Conservation (phyloP, 495 filamentous ascomycete species). For the Niebla homalea region DNA sequence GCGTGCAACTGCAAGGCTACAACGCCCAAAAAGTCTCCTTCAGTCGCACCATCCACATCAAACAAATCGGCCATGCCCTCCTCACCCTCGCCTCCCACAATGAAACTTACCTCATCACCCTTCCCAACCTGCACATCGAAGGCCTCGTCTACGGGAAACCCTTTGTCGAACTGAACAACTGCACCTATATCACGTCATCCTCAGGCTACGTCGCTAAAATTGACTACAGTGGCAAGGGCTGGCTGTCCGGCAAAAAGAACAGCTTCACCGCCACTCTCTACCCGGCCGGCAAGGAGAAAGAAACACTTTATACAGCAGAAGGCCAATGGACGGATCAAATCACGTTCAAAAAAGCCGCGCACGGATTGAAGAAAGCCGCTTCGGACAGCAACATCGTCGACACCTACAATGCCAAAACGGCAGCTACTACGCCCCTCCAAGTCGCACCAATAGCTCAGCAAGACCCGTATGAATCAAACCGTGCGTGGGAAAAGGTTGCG, state of each 20-base stretch:
- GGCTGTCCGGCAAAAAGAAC: slow-evolving; percentile 93
- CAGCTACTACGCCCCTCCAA: slow-evolving; percentile 51
- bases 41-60: slow-evolving; percentile 82
- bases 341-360: slow-evolving; percentile 44
- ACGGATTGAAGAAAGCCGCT: slow-evolving; percentile 46
- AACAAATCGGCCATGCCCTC: slow-evolving; percentile 91
- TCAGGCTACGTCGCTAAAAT: slow-evolving; percentile 85
- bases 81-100: slow-evolving; percentile 51
- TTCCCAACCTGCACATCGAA: slow-evolving; percentile 88
- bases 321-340: slow-evolving; percentile 88
- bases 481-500: slow-evolving; percentile 81
- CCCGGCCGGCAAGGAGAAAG: slow-evolving; percentile 65
- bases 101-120: slow-evolving; percentile 80
- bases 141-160: slow-evolving; percentile 82
- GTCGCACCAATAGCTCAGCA: slow-evolving; percentile 68
- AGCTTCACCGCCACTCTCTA: slow-evolving; percentile 67
- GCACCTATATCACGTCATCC: slow-evolving; percentile 69
- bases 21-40: slow-evolving; percentile 97
- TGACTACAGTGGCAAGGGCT: slow-evolving; percentile 84
- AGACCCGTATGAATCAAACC: slow-evolving; percentile 73
- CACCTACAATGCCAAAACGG: slow-evolving; percentile 49
- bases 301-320: slow-evolving; percentile 69
- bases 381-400: slow-evolving; percentile 39
- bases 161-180: slow-evolving; percentile 77
- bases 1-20: slow-evolving; percentile 81